These are phyloP conservation scores for Sporothrix humicola DNA, from an alignment of 2,329 filamentous ascomycete species.

Conservation along the genomic window DNA sequence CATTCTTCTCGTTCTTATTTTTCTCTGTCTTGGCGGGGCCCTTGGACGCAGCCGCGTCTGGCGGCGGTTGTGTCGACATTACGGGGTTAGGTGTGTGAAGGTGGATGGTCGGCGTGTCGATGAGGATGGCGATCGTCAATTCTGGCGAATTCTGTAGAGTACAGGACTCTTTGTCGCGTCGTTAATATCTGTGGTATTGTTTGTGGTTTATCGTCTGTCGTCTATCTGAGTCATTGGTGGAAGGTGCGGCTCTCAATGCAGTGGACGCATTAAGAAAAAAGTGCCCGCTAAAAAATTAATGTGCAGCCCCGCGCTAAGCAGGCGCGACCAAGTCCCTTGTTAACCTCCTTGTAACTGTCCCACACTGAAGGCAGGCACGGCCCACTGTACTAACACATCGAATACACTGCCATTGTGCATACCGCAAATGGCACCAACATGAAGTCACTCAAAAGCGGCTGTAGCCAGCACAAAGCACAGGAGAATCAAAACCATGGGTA, in stretches of 20 bases:
- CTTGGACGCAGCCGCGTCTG: background rate
- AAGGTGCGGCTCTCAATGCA: constrained; percentile 5
- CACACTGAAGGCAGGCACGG: background rate
- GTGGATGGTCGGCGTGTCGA: background rate
- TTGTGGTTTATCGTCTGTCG: background rate
- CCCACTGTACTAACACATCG: background rate
- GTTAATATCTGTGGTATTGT: background rate
- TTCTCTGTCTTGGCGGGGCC: background rate
- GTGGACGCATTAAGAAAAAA: constrained; percentile 28
- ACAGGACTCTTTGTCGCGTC: too few relatives aligned
- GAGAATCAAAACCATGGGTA: too few relatives aligned
- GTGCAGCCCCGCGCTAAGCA: constrained; percentile 29
- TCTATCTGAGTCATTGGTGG: constrained; percentile 30
- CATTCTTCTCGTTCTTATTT: background rate
- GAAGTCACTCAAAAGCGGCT: too few relatives aligned
- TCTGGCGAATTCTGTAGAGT: too few relatives aligned
- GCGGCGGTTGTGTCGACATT: constrained; percentile 29
- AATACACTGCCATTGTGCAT: background rate
- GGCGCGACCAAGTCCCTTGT: background rate
- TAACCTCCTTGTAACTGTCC: background rate
- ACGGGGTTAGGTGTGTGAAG: background rate
- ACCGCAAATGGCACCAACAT: too few relatives aligned
- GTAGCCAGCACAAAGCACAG: too few relatives aligned
- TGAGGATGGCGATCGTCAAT: too few relatives aligned
- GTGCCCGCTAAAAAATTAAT: constrained; percentile 26